These are phyloP conservation scores for Scheffersomyces segobiensis DNA, from an alignment of 1,139 yeast species.

Conservation along the genomic window DNA sequence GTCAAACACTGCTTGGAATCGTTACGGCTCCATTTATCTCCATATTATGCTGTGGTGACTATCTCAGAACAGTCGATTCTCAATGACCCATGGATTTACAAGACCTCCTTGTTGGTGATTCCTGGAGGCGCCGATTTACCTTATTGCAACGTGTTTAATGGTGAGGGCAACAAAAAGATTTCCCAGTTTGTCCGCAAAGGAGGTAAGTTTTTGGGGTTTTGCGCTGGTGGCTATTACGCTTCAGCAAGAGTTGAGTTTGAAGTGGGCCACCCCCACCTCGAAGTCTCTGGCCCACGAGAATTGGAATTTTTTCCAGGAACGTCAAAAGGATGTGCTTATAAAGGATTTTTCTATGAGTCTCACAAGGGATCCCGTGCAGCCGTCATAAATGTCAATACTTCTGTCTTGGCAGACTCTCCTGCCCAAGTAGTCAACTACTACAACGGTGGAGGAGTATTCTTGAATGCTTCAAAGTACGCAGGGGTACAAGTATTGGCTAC, in stretches of 20 bases:
- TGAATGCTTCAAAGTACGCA: conserved; percentile 61
- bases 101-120: conserved; percentile 76
- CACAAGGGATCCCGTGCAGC: conserved; percentile 75
- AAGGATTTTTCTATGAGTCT: conserved; percentile 77
- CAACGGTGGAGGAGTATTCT: conserved; percentile 89
- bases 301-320: conserved; percentile 78
- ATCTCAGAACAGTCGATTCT: conserved; percentile 62
- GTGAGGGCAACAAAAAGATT: conserved; percentile 63
- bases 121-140: conserved; percentile 99
- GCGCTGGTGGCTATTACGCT: conserved; percentile 96
- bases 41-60: conserved; percentile 81
- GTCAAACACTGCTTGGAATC: conserved; percentile 83
- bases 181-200: conserved; percentile 70
- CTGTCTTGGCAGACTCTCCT: conserved; percentile 24
- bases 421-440: conserved; percentile 45
- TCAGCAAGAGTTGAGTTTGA: conserved; percentile 82
- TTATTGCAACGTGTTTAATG: conserved; percentile 68
- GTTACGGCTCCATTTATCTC: conserved; percentile 72
- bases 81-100: conserved; percentile 85
- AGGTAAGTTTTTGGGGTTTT: conserved; percentile 81
- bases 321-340: conserved; percentile 77
- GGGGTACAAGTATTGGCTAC: conserved; percentile 72
- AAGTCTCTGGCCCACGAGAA: conserved; percentile 85
- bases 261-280: conserved; percentile 64
- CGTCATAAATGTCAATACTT: conserved; percentile 38